Percentiles rank a stretch among this genome's conserved stretches.
phyloP scores from a whole-genome alignment of 306 rosid genomes.

The Fragaria nilgerrensis region DNA sequence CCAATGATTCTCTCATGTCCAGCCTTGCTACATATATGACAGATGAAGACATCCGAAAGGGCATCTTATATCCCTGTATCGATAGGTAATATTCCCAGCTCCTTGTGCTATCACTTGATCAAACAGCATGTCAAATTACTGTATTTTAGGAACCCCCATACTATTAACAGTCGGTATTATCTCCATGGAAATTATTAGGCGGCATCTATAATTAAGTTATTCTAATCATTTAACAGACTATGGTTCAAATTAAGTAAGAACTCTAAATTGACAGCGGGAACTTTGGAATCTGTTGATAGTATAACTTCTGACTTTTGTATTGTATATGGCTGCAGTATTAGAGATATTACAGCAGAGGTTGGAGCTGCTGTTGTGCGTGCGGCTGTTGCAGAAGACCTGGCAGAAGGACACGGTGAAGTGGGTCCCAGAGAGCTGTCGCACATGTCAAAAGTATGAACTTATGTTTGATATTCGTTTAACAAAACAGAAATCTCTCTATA shows the following conservation, averaged over 20 bases:
- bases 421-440: conserved; percentile 59
- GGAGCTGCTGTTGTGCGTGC: conserved; percentile 87
- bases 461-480: neutral
- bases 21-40: conserved; percentile 97
- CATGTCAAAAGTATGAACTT: conserved; percentile 71
- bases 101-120: neutral
- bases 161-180: neutral
- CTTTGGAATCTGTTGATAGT: conserved; percentile 12
- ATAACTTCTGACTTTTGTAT: conserved; percentile 20
- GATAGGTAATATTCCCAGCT: conserved; percentile 47
- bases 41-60: conserved; percentile 68
- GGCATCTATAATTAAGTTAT: neutral
- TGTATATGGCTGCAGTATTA: conserved; percentile 56
- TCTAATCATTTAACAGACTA: neutral
- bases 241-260: neutral
- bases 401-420: conserved; percentile 73
- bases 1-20: conserved; percentile 33
- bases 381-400: conserved; percentile 74
- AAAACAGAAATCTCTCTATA: neutral
- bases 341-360: conserved; percentile 75
- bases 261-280: conserved; percentile 4
- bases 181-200: neutral
- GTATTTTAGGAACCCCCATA: neutral
- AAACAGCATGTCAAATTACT: neutral
- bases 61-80: conserved; percentile 83